Evolutionary conservation across 139 green algal species (phyloP).

Genomic region (Pleodorina starrii): DNA sequence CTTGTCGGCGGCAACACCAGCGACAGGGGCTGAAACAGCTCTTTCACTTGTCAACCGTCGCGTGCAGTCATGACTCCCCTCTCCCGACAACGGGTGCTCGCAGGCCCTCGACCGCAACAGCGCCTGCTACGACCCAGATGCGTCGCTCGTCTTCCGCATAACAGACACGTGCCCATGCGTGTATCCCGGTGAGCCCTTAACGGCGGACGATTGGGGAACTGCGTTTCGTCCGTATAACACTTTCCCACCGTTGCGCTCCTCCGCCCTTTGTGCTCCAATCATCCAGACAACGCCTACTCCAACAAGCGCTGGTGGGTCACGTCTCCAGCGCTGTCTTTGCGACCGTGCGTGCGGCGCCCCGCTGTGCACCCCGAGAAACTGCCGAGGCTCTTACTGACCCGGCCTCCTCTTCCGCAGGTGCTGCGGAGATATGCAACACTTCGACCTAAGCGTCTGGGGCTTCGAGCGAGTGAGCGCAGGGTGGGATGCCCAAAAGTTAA

Average conservation of each 20-base stretch:
- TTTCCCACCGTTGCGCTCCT: no score
- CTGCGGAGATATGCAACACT: slow-evolving; percentile 55
- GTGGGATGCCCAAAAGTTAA: no score
- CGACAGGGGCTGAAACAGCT: no score
- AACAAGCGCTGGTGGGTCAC: slow-evolving; percentile 58
- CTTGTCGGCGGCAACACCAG: neutral
- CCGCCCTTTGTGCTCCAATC: no score
- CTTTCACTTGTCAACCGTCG: no score
- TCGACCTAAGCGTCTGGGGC: slow-evolving; percentile 55
- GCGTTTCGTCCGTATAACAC: no score
- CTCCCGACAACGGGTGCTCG: no score
- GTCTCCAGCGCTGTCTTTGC: neutral
- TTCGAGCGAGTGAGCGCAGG: slow-evolving; percentile 48
- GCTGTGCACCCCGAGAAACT: no score
- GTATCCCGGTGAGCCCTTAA: no score
- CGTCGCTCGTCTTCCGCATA: slow-evolving; percentile 45
- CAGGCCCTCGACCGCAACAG: slow-evolving; percentile 32
- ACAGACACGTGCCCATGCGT: slow-evolving; percentile 57
- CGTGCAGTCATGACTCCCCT: no score
- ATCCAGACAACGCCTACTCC: slow-evolving; percentile 51
- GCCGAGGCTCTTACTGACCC: neutral
- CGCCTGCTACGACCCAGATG: slow-evolving; percentile 42
- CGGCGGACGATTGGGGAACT: no score
- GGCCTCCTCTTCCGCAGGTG: slow-evolving; percentile 29
- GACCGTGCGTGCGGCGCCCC: no score